Conservation (phyloP, 1,284 basidiomycete species). For the Filobasidium uniguttulatum region DNA sequence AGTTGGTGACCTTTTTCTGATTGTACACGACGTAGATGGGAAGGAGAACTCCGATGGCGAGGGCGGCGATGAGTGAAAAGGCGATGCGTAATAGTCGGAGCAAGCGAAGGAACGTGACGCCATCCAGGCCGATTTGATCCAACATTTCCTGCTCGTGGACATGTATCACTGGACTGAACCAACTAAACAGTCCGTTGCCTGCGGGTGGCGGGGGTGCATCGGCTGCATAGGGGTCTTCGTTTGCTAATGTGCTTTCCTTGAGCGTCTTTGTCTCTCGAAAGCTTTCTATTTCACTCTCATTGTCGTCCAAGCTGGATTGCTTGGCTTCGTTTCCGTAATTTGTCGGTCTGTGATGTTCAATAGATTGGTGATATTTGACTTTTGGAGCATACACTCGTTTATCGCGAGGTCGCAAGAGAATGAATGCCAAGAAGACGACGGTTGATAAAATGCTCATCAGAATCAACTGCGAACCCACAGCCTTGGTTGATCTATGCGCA, state of each 20-base stretch:
- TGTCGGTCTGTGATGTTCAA: constrained; percentile 9
- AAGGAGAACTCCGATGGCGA: constrained; percentile 12
- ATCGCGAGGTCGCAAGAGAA: constrained; percentile 62
- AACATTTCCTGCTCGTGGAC: constrained; percentile 78
- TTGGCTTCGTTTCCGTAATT: neutral
- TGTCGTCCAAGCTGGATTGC: neutral
- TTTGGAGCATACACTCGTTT: constrained; percentile 33
- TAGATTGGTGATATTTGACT: constrained; percentile 26
- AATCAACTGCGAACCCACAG: constrained; percentile 66
- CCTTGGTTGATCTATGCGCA: constrained; percentile 43
- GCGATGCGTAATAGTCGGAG: constrained; percentile 70
- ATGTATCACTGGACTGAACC: constrained; percentile 73
- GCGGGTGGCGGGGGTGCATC: constrained; percentile 43
- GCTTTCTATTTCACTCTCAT: neutral
- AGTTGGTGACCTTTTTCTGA: constrained; percentile 44
- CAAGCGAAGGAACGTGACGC: constrained; percentile 83
- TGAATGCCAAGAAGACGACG: constrained; percentile 55
- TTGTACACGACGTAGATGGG: constrained; percentile 47
- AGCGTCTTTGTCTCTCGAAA: neutral
- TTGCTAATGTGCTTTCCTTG: neutral
- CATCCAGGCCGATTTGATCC: constrained; percentile 84
- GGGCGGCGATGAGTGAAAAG: constrained; percentile 16
- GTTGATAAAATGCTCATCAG: constrained; percentile 57
- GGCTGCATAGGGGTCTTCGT: constrained; percentile 39
- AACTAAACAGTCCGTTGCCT: constrained; percentile 66